Evolutionary conservation across 805 yeast species (phyloP).

Genomic region (Kurtzmaniella fragi): DNA sequence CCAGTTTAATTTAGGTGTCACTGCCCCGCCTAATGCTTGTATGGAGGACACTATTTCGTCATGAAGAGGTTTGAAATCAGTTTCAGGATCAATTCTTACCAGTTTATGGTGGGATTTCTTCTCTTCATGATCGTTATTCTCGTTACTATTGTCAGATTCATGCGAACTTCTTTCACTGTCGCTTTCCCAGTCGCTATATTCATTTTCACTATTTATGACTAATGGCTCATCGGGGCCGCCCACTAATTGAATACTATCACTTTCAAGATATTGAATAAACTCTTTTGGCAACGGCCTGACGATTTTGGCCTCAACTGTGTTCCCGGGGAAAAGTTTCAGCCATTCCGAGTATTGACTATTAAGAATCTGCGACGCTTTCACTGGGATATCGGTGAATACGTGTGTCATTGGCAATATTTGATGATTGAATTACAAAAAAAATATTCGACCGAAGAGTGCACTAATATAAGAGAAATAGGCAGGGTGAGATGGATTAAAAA

Average conservation of each 20-base stretch:
- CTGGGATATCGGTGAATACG: slow-evolving; percentile 21
- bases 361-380: slow-evolving; percentile 22
- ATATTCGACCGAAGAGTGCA: no score
- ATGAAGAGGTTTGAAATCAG: slow-evolving; percentile 58
- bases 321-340: slow-evolving; percentile 19
- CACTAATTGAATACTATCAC: slow-evolving; percentile 18
- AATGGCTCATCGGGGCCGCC: no score
- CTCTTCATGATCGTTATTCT: slow-evolving; percentile 7
- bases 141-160: slow-evolving; percentile 5
- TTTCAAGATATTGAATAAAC: slow-evolving; percentile 28
- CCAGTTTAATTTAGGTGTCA: slow-evolving; percentile 93
- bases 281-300: slow-evolving; percentile 28
- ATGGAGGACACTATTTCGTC: slow-evolving; percentile 43
- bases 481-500: no score
- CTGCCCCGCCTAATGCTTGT: slow-evolving; percentile 45
- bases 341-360: slow-evolving; percentile 32
- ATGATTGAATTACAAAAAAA: background rate
- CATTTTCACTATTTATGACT: slow-evolving; percentile 47
- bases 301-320: slow-evolving; percentile 18
- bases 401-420: slow-evolving; percentile 1
- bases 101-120: slow-evolving; percentile 17
- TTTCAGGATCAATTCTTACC: slow-evolving; percentile 36
- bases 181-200: slow-evolving; percentile 73
- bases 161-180: no score
- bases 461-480: no score